Evolutionary conservation across 2,329 filamentous ascomycete species (phyloP).

Genomic region (Diaporthe australafricana): DNA sequence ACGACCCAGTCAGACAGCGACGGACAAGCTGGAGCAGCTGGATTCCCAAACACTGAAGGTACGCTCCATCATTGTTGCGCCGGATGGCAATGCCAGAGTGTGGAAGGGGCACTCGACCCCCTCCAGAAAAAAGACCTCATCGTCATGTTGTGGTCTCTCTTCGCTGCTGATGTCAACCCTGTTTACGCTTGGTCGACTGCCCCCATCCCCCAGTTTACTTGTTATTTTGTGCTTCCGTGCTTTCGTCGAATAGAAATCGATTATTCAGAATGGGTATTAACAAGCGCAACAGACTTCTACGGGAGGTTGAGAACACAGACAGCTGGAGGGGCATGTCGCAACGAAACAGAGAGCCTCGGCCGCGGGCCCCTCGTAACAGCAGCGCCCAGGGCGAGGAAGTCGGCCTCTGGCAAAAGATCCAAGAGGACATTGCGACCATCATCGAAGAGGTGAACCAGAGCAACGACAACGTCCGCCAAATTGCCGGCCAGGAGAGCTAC

Average conservation of each 20-base stretch:
- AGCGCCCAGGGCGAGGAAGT: conserved; percentile 57
- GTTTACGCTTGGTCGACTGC: background rate
- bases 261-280: background rate
- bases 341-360: conserved; percentile 22
- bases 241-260: background rate
- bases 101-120: background rate
- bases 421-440: conserved; percentile 50
- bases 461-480: conserved; percentile 51
- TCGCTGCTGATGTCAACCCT: background rate
- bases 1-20: conserved; percentile 19
- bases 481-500: conserved; percentile 53
- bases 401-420: conserved; percentile 53
- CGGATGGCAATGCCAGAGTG: background rate
- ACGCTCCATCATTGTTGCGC: conserved; percentile 34
- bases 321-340: conserved; percentile 35
- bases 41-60: conserved; percentile 35
- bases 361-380: conserved; percentile 48
- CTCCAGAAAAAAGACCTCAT: background rate
- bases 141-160: background rate
- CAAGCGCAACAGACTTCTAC: conserved; percentile 9
- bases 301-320: conserved; percentile 34
- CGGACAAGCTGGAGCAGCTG: conserved; percentile 36
- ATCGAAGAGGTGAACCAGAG: conserved; percentile 54
- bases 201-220: background rate
- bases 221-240: background rate